phyloP scores from a whole-genome alignment of 1,284 basidiomycete genomes.

The Leccinum pachyderme region DNA sequence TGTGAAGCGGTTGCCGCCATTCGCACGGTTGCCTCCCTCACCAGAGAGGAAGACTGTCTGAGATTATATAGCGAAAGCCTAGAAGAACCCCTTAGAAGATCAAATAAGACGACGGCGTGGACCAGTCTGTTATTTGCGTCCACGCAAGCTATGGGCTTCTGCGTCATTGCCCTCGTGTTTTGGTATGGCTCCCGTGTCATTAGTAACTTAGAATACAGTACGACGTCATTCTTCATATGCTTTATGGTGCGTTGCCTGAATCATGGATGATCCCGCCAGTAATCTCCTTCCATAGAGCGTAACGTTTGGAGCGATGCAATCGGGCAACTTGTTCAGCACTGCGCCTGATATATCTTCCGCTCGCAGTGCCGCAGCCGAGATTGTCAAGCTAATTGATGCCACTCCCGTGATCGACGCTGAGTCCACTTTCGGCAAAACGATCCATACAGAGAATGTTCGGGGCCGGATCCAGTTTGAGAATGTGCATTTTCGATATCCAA shows the following conservation, averaged over 20 bases:
- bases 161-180: constrained; percentile 84
- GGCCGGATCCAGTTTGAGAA: constrained; percentile 80
- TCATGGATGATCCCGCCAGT: constrained; percentile 14
- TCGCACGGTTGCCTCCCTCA: constrained; percentile 90
- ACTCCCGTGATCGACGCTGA: constrained; percentile 81
- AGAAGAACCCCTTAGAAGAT: constrained; percentile 65
- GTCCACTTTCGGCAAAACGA: constrained; percentile 64
- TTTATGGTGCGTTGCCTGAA: constrained; percentile 61
- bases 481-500: constrained; percentile 94
- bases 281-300: constrained; percentile 45
- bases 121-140: constrained; percentile 77
- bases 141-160: constrained; percentile 79
- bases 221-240: constrained; percentile 79
- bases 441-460: constrained; percentile 48
- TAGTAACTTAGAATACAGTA: constrained; percentile 54
- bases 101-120: constrained; percentile 67
- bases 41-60: constrained; percentile 79
- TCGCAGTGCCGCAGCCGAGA: constrained; percentile 72
- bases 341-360: constrained; percentile 94
- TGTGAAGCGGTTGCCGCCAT: constrained; percentile 92
- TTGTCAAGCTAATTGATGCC: constrained; percentile 81
- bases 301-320: constrained; percentile 76
- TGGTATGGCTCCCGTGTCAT: constrained; percentile 81
- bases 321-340: constrained; percentile 86
- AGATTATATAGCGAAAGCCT: constrained; percentile 72